Evolutionary conservation across 768 basidiomycete species (phyloP), one percentile per base, ranked within the genome.

Genomic region (Boletus rubescentipes): DNA sequence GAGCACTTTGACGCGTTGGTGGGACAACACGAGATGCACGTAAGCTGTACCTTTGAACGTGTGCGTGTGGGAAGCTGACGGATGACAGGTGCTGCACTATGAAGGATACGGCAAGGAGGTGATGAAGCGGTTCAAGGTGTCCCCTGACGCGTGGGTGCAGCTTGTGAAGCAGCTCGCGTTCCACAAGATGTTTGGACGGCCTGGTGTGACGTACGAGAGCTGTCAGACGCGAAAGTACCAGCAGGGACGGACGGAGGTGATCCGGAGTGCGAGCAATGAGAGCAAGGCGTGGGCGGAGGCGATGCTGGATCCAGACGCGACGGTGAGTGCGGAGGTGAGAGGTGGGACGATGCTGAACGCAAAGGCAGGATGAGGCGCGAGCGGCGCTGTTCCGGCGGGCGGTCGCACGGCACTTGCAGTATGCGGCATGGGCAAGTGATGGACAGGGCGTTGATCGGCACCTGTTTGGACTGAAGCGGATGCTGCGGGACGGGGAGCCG

Each of bases 161-260:
- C 79, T 98, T 49, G 86, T 95, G 61, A 98, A 95, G 76, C 96
- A 98, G 72, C 86, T 98, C 43, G 96, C 95, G 20, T 98, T 91
- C 77, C 84, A 89, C 70, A 94, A 95, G 74, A 82, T 94, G 79
- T 79, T 77, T 62, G 75, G 76, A 7, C 79, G 89, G 2, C 85
- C 89, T 9, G 90, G 83, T 2, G 85, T 91, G 42, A 86, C 89
- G 56, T 99, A 99, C 74, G 96, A 99, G 78, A 88, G 86, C 58
- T 88, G 89, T 6, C 95, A 98, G 75, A 98, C 96, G 50, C 80
- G 97, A 26, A 93, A 91, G 69, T 99, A 84, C 77, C 83, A 91
- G 68, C 80, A 79, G 1, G 97, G 97, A 0, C 77, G 96, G 48
- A 99, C 96, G 7, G 97, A 99, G 75, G 96, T 98, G 35, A 97